Base-by-base conservation (phyloP, 192 early-diverging fungal species). In the Umbelopsis isabellina region DNA sequence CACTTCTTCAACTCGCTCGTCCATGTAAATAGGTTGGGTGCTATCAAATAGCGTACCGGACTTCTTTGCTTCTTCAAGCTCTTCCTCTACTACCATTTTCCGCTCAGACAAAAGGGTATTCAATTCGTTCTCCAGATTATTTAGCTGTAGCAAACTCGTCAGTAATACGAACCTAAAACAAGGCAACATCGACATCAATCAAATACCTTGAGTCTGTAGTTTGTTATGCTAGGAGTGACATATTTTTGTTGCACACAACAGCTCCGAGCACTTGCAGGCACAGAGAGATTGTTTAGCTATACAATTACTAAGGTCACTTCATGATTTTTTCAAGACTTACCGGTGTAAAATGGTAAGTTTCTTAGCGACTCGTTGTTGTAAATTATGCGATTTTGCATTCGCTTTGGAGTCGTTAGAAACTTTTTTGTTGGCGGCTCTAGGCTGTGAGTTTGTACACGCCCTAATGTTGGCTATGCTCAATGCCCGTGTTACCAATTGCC, bases 1-100 rank as follows among this genome's bases (percentile, higher is more conserved):
- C 9, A 61, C 55, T n/a, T 61, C 55, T n/a, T 77, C 71, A 11
- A 77, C 72, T 20, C 75, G 70, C n/a, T 72, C 75, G 49, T 77
- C 75, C 75, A 77, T 77, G 41, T 77, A 77, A 44, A 72, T 71
- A 4, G 73, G 73, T 35, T 58, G 35, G 18, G 20, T n/a, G 11
- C 21, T 9, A 23, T 49, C 20, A 23, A 49, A 35, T n/a, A 8
- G 20, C 6, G 20, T 30, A 20, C 58, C 55, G 9, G 66, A 49
- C 18, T 49, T 22, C 16, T 46, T 61, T 61, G 55, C 55, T 15
- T 45, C 33, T 46, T 65, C 33, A 0, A 13, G 15, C 20, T 72
- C 53, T 9, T 65, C 67, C 15, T 30, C 45, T 18, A 77, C 23
- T 0, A 72, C 69, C 4, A 68, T 21, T 18, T 67, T 11, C 13